phyloP scores from a whole-genome alignment of 768 basidiomycete genomes.

The Boletus huronensis region DNA sequence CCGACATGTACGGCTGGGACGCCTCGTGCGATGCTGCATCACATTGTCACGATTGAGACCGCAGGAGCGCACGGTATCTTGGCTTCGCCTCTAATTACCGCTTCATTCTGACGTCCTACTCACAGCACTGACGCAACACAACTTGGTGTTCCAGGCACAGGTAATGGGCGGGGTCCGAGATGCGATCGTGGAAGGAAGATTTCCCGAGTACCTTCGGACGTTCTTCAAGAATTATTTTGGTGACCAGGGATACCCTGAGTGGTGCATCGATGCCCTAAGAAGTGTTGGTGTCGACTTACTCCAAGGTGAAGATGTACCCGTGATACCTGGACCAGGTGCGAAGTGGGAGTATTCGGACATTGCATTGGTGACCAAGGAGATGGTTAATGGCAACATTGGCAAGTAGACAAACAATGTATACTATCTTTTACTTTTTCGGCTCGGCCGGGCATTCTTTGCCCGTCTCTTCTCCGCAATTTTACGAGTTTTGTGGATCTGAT shows the following conservation, averaged over 20 bases:
- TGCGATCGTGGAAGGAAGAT: slow-evolving; percentile 73
- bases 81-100: slow-evolving; percentile 15
- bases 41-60: slow-evolving; percentile 75
- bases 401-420: slow-evolving; percentile 6
- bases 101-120: slow-evolving; percentile 11
- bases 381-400: neutral
- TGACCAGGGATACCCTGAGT: slow-evolving; percentile 74
- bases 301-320: slow-evolving; percentile 46
- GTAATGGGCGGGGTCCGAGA: slow-evolving; percentile 83
- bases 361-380: slow-evolving; percentile 14
- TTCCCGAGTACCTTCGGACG: slow-evolving; percentile 69
- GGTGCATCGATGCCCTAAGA: slow-evolving; percentile 82
- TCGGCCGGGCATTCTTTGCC: slow-evolving; percentile 80
- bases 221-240: slow-evolving; percentile 83
- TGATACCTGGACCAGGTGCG: slow-evolving; percentile 59
- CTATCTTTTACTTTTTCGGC: slow-evolving; percentile 33
- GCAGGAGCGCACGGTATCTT: slow-evolving; percentile 76
- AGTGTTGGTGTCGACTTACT: slow-evolving; percentile 83
- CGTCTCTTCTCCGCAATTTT: slow-evolving; percentile 60
- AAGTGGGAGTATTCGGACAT: slow-evolving; percentile 78
- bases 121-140: slow-evolving; percentile 77
- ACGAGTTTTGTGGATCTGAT: slow-evolving; percentile 81
- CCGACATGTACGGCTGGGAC: slow-evolving; percentile 72
- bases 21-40: slow-evolving; percentile 73
- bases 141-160: slow-evolving; percentile 81